These are phyloP conservation scores for Cyclanthera cordifolia DNA, from an alignment of 306 rosid genomes.

Conservation along the genomic window DNA sequence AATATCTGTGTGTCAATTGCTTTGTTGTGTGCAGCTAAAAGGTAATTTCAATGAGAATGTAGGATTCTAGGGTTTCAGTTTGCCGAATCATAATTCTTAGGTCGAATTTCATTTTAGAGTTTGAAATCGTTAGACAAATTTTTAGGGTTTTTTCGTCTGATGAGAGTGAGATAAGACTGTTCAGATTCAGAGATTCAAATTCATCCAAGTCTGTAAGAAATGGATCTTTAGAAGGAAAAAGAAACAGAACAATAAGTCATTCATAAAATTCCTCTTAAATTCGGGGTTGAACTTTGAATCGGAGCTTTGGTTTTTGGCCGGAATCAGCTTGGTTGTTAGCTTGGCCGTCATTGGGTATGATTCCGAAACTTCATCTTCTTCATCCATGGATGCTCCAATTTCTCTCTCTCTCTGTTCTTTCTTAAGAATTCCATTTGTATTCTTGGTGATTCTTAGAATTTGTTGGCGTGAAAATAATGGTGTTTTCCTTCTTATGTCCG, in stretches of 20 bases:
- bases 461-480: constrained; percentile 24
- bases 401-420: constrained; percentile 17
- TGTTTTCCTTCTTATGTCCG: constrained; percentile 21
- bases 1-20: constrained; percentile 42
- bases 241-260: neutral
- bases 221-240: neutral
- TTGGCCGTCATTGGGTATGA: neutral
- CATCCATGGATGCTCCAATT: neutral
- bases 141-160: neutral
- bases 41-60: constrained; percentile 21
- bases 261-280: neutral
- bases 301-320: neutral
- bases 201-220: neutral
- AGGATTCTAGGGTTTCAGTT: constrained; percentile 26
- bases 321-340: neutral
- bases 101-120: constrained; percentile 3
- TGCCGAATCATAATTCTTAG: constrained; percentile 5
- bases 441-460: constrained; percentile 12
- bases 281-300: neutral
- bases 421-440: constrained; percentile 14
- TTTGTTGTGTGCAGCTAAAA: constrained; percentile 51
- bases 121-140: constrained; percentile 4
- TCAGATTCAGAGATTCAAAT: neutral
- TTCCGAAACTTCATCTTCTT: neutral
- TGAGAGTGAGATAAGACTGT: neutral